Percentiles rank a stretch among this genome's conserved stretches.
Conservation (phyloP, 352 stramenopile genomes). For the Phytophthora foliorum region DNA sequence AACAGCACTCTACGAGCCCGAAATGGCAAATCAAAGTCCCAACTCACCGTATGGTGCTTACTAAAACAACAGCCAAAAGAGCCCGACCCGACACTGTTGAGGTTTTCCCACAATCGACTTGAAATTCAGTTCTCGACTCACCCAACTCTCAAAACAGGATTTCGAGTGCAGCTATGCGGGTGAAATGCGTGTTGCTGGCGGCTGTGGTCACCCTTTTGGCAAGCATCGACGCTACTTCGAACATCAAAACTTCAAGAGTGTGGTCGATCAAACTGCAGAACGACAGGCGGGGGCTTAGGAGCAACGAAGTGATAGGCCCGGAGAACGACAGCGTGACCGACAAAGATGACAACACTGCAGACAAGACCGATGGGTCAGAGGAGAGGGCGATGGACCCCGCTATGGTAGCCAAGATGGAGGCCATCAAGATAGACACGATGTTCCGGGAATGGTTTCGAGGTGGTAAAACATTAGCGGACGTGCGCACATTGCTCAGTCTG, state of each 20-base stretch:
- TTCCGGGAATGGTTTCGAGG: constrained; percentile 29
- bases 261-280: neutral
- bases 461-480: constrained; percentile 16
- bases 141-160: no score
- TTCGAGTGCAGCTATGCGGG: neutral
- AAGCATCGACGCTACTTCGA: neutral
- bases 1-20: no score
- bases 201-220: neutral
- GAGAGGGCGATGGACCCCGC: constrained; percentile 9
- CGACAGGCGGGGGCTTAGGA: neutral
- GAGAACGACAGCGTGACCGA: neutral
- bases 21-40: neutral
- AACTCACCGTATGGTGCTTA: neutral
- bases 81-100: no score
- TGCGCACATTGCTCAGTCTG: constrained; percentile 17
- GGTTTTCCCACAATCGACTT: no score
- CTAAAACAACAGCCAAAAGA: no score
- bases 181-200: neutral
- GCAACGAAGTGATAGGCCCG: neutral
- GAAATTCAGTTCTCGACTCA: no score
- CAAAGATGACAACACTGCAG: neutral
- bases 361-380: neutral
- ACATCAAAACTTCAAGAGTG: neutral
- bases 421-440: constrained; percentile 1
- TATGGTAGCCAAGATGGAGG: neutral